Percentiles rank a stretch among this genome's conserved stretches.
Evolutionary conservation across 2,329 filamentous ascomycete genomes (phyloP).

Genomic region (Stemphylium lycopersici): DNA sequence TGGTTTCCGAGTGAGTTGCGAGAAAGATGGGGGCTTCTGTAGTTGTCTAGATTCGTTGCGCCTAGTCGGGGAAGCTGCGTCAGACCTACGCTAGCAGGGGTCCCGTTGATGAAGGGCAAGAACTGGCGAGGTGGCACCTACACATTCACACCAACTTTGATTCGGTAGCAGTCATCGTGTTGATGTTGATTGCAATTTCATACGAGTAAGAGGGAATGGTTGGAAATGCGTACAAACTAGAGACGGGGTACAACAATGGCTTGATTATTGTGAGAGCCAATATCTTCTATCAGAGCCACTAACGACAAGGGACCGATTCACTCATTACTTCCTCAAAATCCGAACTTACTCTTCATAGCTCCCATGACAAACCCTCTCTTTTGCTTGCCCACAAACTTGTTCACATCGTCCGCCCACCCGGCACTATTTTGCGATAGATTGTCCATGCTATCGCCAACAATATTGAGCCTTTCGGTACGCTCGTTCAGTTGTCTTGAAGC

Average conservation of each 20-base stretch:
- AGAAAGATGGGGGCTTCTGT: no score
- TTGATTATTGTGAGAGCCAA: not conserved
- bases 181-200: no score
- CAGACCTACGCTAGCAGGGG: not conserved
- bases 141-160: no score
- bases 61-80: no score
- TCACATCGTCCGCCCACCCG: slow-evolving; percentile 85
- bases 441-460: slow-evolving; percentile 86
- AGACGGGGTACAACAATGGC: not conserved
- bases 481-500: slow-evolving; percentile 88
- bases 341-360: slow-evolving; percentile 47
- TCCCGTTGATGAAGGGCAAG: no score
- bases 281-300: not conserved
- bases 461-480: slow-evolving; percentile 82
- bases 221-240: no score
- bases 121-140: no score
- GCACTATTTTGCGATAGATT: slow-evolving; percentile 79
- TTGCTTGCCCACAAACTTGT: slow-evolving; percentile 84
- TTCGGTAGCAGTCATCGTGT: no score
- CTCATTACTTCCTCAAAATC: slow-evolving; percentile 16
- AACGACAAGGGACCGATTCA: not conserved
- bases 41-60: no score
- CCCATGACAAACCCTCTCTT: slow-evolving; percentile 85
- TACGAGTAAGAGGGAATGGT: no score
- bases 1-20: no score